A percentile compares a stretch with the other conserved stretches of the same genome.
These are phyloP conservation scores for Parsonsia alboflavescens DNA, from an alignment of 257 asterid species.

Conservation along the genomic window DNA sequence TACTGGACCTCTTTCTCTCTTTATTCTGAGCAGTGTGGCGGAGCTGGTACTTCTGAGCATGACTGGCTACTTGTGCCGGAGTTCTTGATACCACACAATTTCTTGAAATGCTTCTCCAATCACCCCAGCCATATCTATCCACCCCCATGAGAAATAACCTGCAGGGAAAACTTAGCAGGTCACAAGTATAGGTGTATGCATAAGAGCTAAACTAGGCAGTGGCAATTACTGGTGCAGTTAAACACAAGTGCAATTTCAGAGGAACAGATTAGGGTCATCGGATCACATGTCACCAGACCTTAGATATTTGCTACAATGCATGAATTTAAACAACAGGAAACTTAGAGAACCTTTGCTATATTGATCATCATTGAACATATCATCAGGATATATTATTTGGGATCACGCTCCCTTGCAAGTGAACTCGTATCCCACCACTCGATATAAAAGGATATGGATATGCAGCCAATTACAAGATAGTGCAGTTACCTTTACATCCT, in stretches of 20 bases:
- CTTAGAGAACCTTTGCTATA: too few relatives aligned
- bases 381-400: too few relatives aligned
- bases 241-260: background rate
- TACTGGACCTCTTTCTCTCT: constrained; percentile 64
- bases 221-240: background rate
- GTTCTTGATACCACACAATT: constrained; percentile 14
- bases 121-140: constrained; percentile 6
- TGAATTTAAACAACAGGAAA: background rate
- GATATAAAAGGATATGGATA: too few relatives aligned
- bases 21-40: constrained; percentile 25
- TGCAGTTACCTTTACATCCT: too few relatives aligned
- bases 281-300: background rate
- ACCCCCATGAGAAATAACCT: constrained; percentile 20
- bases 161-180: background rate
- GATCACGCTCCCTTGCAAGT: too few relatives aligned
- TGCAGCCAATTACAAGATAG: too few relatives aligned
- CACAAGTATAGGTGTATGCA: background rate
- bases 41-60: constrained; percentile 17
- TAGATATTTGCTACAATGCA: too few relatives aligned
- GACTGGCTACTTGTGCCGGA: constrained; percentile 18
- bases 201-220: background rate
- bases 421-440: too few relatives aligned
- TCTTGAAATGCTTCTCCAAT: constrained; percentile 25
- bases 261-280: background rate
- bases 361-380: too few relatives aligned